phyloP scores from a whole-genome alignment of 768 basidiomycete genomes.

The Dentipellis fragilis region DNA sequence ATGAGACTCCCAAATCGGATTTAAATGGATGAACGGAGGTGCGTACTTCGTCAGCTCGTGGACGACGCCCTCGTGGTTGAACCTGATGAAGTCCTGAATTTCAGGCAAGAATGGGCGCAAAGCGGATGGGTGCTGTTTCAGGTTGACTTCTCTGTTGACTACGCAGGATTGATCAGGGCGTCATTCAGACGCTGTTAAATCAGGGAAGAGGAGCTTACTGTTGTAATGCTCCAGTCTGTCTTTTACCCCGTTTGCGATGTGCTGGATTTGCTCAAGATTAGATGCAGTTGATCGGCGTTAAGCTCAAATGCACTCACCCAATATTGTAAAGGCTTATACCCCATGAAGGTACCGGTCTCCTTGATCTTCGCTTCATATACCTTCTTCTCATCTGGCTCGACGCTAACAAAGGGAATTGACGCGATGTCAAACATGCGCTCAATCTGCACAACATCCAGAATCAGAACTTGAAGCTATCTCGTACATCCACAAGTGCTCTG shows the following conservation, averaged over 20 bases:
- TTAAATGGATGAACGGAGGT: neutral
- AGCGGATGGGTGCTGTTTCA: slow-evolving; percentile 19
- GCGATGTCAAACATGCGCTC: slow-evolving; percentile 39
- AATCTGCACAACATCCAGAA: slow-evolving; percentile 19
- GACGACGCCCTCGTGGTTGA: slow-evolving; percentile 21
- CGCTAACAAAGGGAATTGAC: slow-evolving; percentile 31
- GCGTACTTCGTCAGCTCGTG: slow-evolving; percentile 19
- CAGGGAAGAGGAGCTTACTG: slow-evolving; percentile 18
- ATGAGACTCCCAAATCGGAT: neutral
- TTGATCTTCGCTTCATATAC: slow-evolving; percentile 29
- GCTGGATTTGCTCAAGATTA: slow-evolving; percentile 15
- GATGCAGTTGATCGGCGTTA: neutral
- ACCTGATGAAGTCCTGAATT: slow-evolving; percentile 18
- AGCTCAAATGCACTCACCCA: slow-evolving; percentile 26
- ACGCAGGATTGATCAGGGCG: neutral
- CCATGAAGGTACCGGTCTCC: slow-evolving; percentile 37
- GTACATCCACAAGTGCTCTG: neutral
- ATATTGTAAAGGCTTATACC: slow-evolving; percentile 42
- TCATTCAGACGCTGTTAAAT: neutral
- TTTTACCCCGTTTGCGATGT: slow-evolving; percentile 30
- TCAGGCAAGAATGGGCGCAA: slow-evolving; percentile 22
- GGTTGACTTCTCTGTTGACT: slow-evolving; percentile 22
- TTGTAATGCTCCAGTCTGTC: slow-evolving; percentile 38
- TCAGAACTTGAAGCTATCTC: neutral
- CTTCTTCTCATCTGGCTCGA: slow-evolving; percentile 32